Evolutionary conservation across 202 grass and related monocot species (phyloP).

Genomic region (Eragrostis tef): DNA sequence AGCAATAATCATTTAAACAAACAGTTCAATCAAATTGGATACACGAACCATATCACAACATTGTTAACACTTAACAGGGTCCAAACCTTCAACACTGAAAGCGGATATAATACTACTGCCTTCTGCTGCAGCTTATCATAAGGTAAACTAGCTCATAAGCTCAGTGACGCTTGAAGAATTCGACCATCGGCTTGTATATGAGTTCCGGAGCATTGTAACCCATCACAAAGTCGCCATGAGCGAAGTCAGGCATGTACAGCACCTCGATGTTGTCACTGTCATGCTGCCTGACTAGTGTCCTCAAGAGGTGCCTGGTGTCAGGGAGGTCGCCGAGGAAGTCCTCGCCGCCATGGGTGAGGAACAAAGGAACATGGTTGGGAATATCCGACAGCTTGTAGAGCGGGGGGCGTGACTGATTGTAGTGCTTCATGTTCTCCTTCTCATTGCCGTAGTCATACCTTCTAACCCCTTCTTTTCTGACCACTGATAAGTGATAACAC

Average conservation of each 20-base stretch:
- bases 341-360: slow-evolving; percentile 60
- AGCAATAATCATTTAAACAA: neutral
- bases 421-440: slow-evolving; percentile 62
- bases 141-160: neutral
- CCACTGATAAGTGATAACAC: slow-evolving; percentile 48
- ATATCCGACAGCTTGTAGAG: slow-evolving; percentile 55
- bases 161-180: slow-evolving; percentile 54
- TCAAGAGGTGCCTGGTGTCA: slow-evolving; percentile 59
- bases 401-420: slow-evolving; percentile 43
- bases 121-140: neutral
- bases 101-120: neutral
- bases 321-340: slow-evolving; percentile 51
- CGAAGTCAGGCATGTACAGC: slow-evolving; percentile 50
- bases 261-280: slow-evolving; percentile 49
- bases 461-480: slow-evolving; percentile 41
- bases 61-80: neutral
- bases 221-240: slow-evolving; percentile 61
- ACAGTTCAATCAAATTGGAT: neutral
- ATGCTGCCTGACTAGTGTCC: slow-evolving; percentile 40
- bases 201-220: slow-evolving; percentile 54
- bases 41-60: neutral
- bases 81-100: slow-evolving; percentile 2
- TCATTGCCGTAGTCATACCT: slow-evolving; percentile 55
- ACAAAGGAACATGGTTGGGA: slow-evolving; percentile 51
- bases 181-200: slow-evolving; percentile 50